Conservation (phyloP, 164 flowering plant species). For the Vitis cinerea region DNA sequence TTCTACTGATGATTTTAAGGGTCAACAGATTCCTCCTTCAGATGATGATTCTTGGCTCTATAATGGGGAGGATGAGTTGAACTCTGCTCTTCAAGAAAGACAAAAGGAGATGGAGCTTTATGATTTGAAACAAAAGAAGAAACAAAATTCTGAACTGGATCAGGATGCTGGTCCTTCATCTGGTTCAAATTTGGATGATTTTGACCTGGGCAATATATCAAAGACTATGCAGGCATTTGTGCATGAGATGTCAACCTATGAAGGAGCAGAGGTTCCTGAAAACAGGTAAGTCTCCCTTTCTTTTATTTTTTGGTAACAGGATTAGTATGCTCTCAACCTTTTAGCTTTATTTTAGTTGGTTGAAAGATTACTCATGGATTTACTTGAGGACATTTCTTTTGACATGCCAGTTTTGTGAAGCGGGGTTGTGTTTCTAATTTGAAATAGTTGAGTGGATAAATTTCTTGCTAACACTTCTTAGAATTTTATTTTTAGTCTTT, state of each 20-base stretch:
- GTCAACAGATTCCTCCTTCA: constrained; percentile 68
- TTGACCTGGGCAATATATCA: constrained; percentile 63
- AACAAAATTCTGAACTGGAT: constrained; percentile 49
- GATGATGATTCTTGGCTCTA: constrained; percentile 96
- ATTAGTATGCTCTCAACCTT: too few relatives aligned
- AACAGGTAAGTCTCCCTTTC: constrained; percentile 41
- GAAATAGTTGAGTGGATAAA: too few relatives aligned
- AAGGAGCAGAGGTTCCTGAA: constrained; percentile 87
- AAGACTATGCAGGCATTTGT: constrained; percentile 81
- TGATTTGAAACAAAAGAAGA: constrained; percentile 46
- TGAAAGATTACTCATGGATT: too few relatives aligned
- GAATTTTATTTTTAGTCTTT: too few relatives aligned
- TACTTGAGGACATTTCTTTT: too few relatives aligned
- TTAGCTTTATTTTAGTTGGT: too few relatives aligned
- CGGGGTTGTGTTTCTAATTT: too few relatives aligned
- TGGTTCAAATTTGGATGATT: constrained; percentile 31
- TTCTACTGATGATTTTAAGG: constrained; percentile 62
- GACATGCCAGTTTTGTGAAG: too few relatives aligned
- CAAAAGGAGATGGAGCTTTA: constrained; percentile 85
- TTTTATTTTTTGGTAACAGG: not conserved
- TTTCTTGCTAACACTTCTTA: too few relatives aligned
- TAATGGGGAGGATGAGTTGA: constrained; percentile 84
- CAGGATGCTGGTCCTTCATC: constrained; percentile 36
- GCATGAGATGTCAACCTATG: constrained; percentile 67
- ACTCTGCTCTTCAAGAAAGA: constrained; percentile 70